Conservation (phyloP, 1,284 basidiomycete genomes). For the Rhodotorula sp. region DNA sequence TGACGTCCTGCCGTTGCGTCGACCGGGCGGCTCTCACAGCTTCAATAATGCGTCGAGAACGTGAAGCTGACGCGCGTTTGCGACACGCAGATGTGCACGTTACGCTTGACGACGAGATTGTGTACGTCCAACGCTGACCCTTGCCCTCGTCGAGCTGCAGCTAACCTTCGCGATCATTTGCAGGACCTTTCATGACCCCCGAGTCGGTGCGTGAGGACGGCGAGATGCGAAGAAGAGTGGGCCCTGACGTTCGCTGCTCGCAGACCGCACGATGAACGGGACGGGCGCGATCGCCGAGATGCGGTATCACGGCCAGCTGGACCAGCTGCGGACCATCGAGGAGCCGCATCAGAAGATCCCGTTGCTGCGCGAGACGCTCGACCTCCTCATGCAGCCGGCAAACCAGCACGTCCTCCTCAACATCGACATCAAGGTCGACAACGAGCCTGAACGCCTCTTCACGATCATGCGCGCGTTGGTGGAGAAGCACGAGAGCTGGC, state of each 20-base stretch:
- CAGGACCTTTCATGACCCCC: slow-evolving; percentile 48
- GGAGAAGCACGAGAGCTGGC: slow-evolving; percentile 69
- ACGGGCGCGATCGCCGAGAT: slow-evolving; percentile 57
- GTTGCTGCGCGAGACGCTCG: slow-evolving; percentile 78
- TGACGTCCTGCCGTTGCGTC: too few species aligned
- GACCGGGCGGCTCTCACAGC: too few species aligned
- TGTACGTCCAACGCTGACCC: slow-evolving; percentile 57
- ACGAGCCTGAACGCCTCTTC: slow-evolving; percentile 85
- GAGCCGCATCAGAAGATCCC: slow-evolving; percentile 72
- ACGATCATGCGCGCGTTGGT: slow-evolving; percentile 77
- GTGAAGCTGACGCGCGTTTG: too few species aligned
- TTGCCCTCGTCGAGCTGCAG: neutral
- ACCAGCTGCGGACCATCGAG: slow-evolving; percentile 78
- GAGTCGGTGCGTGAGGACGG: slow-evolving; percentile 26
- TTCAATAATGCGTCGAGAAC: neutral
- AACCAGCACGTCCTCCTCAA: slow-evolving; percentile 84
- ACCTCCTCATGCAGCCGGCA: slow-evolving; percentile 73
- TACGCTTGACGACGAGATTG: slow-evolving; percentile 84
- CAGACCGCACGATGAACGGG: slow-evolving; percentile 60
- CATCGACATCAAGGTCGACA: slow-evolving; percentile 73
- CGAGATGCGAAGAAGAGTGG: too few species aligned
- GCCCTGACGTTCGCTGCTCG: slow-evolving; percentile 19
- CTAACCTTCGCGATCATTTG: slow-evolving; percentile 59
- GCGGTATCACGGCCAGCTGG: slow-evolving; percentile 66
- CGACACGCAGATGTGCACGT: slow-evolving; percentile 57